Base-by-base conservation (phyloP, 1,284 basidiomycete species). In the Microstroma glucosiphilum region DNA sequence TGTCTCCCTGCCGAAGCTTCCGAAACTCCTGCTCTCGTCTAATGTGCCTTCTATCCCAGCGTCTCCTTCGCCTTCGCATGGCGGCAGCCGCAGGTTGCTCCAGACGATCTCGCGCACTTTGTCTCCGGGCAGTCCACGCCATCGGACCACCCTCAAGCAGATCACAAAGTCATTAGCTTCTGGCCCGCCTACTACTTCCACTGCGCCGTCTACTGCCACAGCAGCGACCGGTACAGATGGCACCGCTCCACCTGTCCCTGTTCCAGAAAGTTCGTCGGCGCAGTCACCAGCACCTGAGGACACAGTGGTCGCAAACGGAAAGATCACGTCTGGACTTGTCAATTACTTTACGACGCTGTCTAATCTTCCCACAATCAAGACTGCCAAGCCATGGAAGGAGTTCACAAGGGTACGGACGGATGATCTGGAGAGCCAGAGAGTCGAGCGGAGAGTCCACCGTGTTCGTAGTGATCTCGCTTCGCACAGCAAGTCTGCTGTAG, bases 371-470 rank as follows among this genome's bases (percentile, higher is more conserved):
- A 77, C 81, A 1, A 77, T 90, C 37, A 85, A 88, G 51, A 83
- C 85, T 62, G 82, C 86, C 49, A 85, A 88, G 58, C 82, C 85
- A 1, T 92, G 90, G 90, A 88, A 87, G 73, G 85, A 88, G n/a
- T 92, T 92, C 69, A 86, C 91, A 57, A 83, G 86, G 48, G 89
- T 91, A 19, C 85, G 90, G 65, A 87, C 86, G 3, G 91, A 92
- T 75, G 90, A 92, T 78, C 80, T 92, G 55, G 87, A 91, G 81
- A 91, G 89, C 73, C 87, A 88, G 4, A 86, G 90, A 53, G 86
- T 89, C 51, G 90, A 92, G 80, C 84, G 91, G 62, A 87, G 90
- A 2, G 89, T 92, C 79, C 90, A 91, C 81, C 86, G 89, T 51
- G 89, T 90, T 17, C 83, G 89, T 60, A 90, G 88, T 58, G 91